Conservation (phyloP, 2,329 filamentous ascomycete genomes). For the Lachnum nothofagi region DNA sequence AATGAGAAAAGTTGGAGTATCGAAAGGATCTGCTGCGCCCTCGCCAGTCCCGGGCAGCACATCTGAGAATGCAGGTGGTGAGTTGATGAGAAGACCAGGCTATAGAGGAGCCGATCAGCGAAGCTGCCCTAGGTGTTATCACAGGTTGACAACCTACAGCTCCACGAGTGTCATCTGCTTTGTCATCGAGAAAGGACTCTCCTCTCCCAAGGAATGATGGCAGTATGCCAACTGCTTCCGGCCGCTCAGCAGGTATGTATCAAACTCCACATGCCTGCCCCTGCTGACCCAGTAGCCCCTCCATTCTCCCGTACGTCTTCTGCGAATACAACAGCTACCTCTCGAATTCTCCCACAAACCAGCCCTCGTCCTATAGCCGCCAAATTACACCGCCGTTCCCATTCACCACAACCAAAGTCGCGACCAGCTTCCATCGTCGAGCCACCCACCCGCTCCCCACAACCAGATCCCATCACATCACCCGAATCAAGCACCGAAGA, state of each 20-base stretch:
- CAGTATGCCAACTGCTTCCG: slow-evolving; percentile 20
- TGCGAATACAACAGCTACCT: slow-evolving; percentile 28
- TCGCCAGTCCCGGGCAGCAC: slow-evolving; percentile 52
- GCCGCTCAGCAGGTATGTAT: slow-evolving; percentile 22
- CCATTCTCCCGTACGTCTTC: slow-evolving; percentile 31
- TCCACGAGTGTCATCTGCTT: slow-evolving; percentile 26
- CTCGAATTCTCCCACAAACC: slow-evolving; percentile 23
- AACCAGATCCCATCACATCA: slow-evolving; percentile 16
- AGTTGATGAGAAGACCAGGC: slow-evolving; percentile 47
- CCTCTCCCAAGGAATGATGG: slow-evolving; percentile 23
- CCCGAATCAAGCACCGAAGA: slow-evolving; percentile 19
- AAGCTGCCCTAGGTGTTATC: background rate
- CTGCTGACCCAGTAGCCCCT: slow-evolving; percentile 25
- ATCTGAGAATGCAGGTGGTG: slow-evolving; percentile 38
- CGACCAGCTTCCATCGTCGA: slow-evolving; percentile 18
- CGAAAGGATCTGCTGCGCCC: slow-evolving; percentile 49
- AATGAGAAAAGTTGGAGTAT: slow-evolving; percentile 68
- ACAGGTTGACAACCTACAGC: slow-evolving; percentile 21
- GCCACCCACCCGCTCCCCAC: slow-evolving; percentile 14
- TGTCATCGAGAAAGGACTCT: slow-evolving; percentile 29
- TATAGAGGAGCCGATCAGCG: slow-evolving; percentile 40
- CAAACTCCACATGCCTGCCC: background rate
- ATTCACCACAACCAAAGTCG: slow-evolving; percentile 23
- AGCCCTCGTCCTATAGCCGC: slow-evolving; percentile 28
- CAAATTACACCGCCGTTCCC: slow-evolving; percentile 21